phyloP scores from a whole-genome alignment of 495 filamentous ascomycete species.

The Niebla homalea region DNA sequence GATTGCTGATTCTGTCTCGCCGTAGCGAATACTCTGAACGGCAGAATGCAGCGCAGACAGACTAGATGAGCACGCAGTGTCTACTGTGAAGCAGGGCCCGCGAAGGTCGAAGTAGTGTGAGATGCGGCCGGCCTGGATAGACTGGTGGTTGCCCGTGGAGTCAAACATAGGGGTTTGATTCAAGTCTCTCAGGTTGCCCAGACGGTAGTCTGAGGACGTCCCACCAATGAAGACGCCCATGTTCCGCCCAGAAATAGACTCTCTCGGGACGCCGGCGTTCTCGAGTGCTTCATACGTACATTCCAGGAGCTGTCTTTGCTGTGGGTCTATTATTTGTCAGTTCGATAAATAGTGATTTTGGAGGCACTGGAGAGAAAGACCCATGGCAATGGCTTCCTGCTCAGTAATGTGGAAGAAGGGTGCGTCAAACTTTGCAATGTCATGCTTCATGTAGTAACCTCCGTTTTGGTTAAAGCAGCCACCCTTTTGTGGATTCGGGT shows the following conservation, averaged over 20 bases:
- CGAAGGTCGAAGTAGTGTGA: slow-evolving; percentile 24
- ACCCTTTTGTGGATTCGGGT: slow-evolving; percentile 9
- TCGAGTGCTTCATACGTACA: slow-evolving; percentile 37
- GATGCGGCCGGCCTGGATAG: slow-evolving; percentile 19
- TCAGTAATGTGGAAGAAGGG: slow-evolving; percentile 39
- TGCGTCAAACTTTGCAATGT: slow-evolving; percentile 24
- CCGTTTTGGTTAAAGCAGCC: not conserved
- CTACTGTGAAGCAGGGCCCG: slow-evolving; percentile 15
- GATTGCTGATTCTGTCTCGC: slow-evolving; percentile 31
- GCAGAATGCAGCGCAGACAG: slow-evolving; percentile 40
- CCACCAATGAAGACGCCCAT: slow-evolving; percentile 8
- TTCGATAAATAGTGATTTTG: too few species aligned
- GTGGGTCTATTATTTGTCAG: slow-evolving; percentile 28
- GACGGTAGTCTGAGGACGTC: slow-evolving; percentile 9
- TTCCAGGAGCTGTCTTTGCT: slow-evolving; percentile 34
- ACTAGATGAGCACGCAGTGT: slow-evolving; percentile 32
- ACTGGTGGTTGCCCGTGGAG: not conserved
- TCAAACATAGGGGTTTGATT: slow-evolving; percentile 1
- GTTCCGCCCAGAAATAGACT: not conserved
- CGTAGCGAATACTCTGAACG: slow-evolving; percentile 30
- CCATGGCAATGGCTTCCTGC: slow-evolving; percentile 22
- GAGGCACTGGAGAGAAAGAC: too few species aligned
- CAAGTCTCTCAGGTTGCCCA: not conserved
- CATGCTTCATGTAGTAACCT: too few species aligned
- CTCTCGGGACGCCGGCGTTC: slow-evolving; percentile 21